Conservation (phyloP, 495 filamentous ascomycete genomes). For the Darksidea phi region DNA sequence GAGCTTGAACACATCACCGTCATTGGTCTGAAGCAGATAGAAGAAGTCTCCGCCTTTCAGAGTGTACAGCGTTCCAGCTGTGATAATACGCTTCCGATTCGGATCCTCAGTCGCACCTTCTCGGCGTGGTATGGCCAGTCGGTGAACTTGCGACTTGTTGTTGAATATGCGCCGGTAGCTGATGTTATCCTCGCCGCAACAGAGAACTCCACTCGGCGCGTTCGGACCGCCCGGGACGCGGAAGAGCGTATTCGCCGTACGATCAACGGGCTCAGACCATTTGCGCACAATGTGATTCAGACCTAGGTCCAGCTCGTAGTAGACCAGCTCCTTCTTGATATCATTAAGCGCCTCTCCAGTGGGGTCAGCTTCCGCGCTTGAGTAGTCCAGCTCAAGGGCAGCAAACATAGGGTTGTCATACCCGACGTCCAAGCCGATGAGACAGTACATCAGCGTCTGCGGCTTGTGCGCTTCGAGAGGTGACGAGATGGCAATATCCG, state of each 20-base stretch:
- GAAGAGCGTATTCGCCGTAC: slow-evolving; percentile 84
- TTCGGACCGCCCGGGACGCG: slow-evolving; percentile 93
- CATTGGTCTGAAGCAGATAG: slow-evolving; percentile 91
- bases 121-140: slow-evolving; percentile 84
- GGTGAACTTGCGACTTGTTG: slow-evolving; percentile 59
- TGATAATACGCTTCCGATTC: slow-evolving; percentile 79
- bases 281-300: slow-evolving; percentile 95
- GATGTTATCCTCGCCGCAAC: slow-evolving; percentile 91
- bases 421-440: slow-evolving; percentile 86
- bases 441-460: slow-evolving; percentile 84
- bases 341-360: slow-evolving; percentile 78
- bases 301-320: slow-evolving; percentile 95
- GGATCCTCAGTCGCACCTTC: slow-evolving; percentile 88
- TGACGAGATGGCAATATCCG: slow-evolving; percentile 92
- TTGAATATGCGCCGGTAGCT: slow-evolving; percentile 94
- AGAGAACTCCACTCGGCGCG: slow-evolving; percentile 90
- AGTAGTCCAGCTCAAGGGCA: slow-evolving; percentile 88
- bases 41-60: slow-evolving; percentile 91
- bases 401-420: slow-evolving; percentile 98
- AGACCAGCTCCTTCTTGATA: slow-evolving; percentile 85
- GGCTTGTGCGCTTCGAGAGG: slow-evolving; percentile 96
- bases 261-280: slow-evolving; percentile 91
- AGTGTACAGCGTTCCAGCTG: slow-evolving; percentile 92
- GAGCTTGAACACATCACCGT: slow-evolving; percentile 96
- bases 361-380: slow-evolving; percentile 86